Evolutionary conservation across 306 rosid genomes (phyloP), one percentile per base, ranked within the genome.

Genomic region (Dryas drummondii): DNA sequence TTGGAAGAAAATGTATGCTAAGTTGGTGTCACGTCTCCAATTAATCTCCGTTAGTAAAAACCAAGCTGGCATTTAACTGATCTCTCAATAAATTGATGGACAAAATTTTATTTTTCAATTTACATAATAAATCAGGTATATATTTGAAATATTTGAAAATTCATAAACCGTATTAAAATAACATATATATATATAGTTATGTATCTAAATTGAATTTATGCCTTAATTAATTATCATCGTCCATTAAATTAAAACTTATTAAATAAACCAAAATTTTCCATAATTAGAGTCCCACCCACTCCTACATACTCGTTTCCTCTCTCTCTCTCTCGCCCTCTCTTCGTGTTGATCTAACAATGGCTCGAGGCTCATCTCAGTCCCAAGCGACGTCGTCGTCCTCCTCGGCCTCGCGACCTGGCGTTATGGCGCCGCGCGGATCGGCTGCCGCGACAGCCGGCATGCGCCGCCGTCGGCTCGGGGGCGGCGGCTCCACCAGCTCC

Each of bases 381-480:
- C 98, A 91, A 64, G 53, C 96, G 2, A 17, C 96, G 16, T 78
- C 84, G 37, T 84, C 96, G 37, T 84, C 96, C 52, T 22, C 80
- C 3, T 60, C 76, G n/a, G 37, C 87, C 62, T 55, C 96, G 0
- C 87, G 97, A 0, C 96, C 94, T 1, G 97, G 94, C 19, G 69
- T 84, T 64, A 32, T 54, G 71, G 96, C 98, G 74, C 98, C 98
- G 2, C 94, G 97, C 13, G 97, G 97, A n/a, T 88, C 97, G 0
- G 98, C 97, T 0, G 97, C 97, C 2, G 96, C 98, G 4, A 84
- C 97, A 0, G 96, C 98, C 0, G 96, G 97, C 67, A 88, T 89
- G 85, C 92, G 98, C 40, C 98, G 97, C 27, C 98, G 98, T n/a
- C 89, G 97, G 7, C 12, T 80, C 11, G 81, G 75, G 22, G 84